Evolutionary conservation across 371 early-diverging fungal genomes (phyloP).

Genomic region (Mortierella sp.): DNA sequence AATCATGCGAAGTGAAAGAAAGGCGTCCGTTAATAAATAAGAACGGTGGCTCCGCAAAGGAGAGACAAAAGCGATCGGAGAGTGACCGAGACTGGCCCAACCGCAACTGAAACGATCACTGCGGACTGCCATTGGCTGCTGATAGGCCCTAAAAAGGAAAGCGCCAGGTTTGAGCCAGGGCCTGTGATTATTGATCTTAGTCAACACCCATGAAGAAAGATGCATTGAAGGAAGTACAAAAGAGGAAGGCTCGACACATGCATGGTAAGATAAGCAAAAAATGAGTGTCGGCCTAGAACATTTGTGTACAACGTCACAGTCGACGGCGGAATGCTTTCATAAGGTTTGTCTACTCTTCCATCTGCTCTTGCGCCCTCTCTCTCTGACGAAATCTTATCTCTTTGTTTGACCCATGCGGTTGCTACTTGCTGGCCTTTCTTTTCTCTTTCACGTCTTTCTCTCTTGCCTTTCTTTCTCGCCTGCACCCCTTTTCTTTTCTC

Average conservation of each 20-base stretch:
- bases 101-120: not conserved
- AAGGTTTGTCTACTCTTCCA: not conserved
- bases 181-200: not conserved
- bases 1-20: not conserved
- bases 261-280: too few species aligned
- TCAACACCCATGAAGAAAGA: not conserved
- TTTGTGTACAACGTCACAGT: too few species aligned
- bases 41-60: too few species aligned
- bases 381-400: not conserved
- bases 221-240: not conserved
- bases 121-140: not conserved
- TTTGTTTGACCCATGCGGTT: not conserved
- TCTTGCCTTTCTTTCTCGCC: not conserved
- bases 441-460: not conserved
- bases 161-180: not conserved
- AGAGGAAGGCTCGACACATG: too few species aligned
- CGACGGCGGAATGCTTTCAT: too few species aligned
- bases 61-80: not conserved
- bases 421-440: not conserved
- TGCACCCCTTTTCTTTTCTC: not conserved
- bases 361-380: not conserved
- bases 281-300: too few species aligned
- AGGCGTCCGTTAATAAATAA: too few species aligned
- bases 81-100: slow-evolving; percentile 9
- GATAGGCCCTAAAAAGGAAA: not conserved